Base-by-base conservation (phyloP, 495 filamentous ascomycete genomes). In the Trichoderma virens region DNA sequence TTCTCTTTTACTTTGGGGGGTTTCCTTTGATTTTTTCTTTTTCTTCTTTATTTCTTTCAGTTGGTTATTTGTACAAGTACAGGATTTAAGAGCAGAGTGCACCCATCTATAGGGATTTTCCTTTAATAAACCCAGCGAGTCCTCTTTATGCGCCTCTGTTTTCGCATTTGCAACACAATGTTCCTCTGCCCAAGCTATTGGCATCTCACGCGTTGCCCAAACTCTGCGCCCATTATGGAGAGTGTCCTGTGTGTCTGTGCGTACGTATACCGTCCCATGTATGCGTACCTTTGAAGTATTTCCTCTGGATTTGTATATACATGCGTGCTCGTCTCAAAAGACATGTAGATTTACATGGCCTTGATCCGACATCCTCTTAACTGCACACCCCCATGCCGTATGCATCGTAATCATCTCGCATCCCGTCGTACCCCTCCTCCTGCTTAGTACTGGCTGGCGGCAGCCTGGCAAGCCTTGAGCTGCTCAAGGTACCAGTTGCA, bases 401-500 rank as follows among this genome's bases (percentile, higher is more conserved):
- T 25, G 5, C 43, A 23, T 18, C 18, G 18, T n/a, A 6, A 7
- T 20, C 20, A 23, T 47, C 18, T 18, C 25, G 13, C 51, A 56
- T 56, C 32, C 32, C 23, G 45, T 51, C 45, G 45, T 25, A 3
- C 23, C n/a, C 51, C 8, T 34, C 62, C 27, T 25, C 34, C 32
- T 59, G 25, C 64, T 75, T 90, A 97, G 80, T 95, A 96, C 74
- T 87, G 89, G 77, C 82, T 89, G 62, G 93, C 90, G 70, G 93
- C 91, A 70, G 82, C 79, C 84, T 98, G 93, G 83, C 93, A 98
- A 61, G 93, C 91, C 83, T 97, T 96, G 74, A 98, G 80, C 84
- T 98, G 94, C 76, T 98, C 93, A 70, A 98, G 76, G 75, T 98
- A 98, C 94, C 94, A 98, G 67, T 88, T 86, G 79, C 94, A 98